Base-by-base conservation (phyloP, 331 rosid genomes). In the Malus hybrid region DNA sequence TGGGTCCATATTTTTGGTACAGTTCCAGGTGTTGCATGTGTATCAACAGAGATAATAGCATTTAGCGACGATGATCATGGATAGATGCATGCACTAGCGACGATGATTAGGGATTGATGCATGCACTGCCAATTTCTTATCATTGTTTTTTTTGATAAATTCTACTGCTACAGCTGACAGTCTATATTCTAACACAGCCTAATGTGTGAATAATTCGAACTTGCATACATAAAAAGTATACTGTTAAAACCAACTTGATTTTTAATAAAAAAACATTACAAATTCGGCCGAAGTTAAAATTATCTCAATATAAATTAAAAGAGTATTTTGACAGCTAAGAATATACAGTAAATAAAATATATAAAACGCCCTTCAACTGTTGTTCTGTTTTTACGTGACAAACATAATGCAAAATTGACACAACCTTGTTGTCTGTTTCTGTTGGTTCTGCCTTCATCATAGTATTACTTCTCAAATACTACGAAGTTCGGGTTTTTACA, bases 1-100 rank as follows among this genome's bases (percentile, higher is more conserved):
- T 54, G 90, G 85, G 72, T 81, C 81, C 75, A 69, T 76, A 10
- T 34, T 65, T 68, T 42, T 27, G 15, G 12, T 36, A 42, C 16
- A 4, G 22, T 34, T 66, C 42, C 71, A 70, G 52, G 69, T 28
- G 76, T 36, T 71, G 46, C 84, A 75, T 80, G 70, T 75, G 81
- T 67, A 48, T 66, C 74, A 29, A 42, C 48, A 42, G 48, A 42
- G 48, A 22, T 2, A n/a, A 56, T n/a, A n/a, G 6, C 13, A n/a
- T n/a, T 56, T 56, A n/a, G 24, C 61, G 18, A 55, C 2, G 24
- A n/a, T 7, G 48, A 42, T 39, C 2, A 29, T 2, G 31, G 31
- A 29, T 29, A 2, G 31, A 29, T 29, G 31, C 31, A 29, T 29
- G 31, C 3, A 29, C 31, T 29, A 29, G 31, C 3, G 31, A 29